Percentiles rank a stretch among this genome's conserved stretches.
Evolutionary conservation across 2,329 filamentous ascomycete species (phyloP).

Genomic region (Hymenoscyphus repandus): DNA sequence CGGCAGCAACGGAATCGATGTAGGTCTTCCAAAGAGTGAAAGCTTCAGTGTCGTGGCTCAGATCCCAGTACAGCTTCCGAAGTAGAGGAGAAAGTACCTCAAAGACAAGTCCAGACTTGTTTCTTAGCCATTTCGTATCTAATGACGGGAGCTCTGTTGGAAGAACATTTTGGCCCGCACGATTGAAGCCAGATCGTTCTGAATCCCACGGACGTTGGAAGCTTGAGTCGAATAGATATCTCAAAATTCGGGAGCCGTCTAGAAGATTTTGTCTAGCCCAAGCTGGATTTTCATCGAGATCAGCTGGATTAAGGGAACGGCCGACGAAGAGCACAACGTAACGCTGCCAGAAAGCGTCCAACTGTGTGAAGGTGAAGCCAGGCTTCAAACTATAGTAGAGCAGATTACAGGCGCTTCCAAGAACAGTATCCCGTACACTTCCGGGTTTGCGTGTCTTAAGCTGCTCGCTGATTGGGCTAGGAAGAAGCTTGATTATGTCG

Average conservation of each 20-base stretch:
- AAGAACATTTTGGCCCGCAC: slow-evolving; percentile 31
- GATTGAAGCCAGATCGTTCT: slow-evolving; percentile 60
- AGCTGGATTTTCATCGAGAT: slow-evolving; percentile 34
- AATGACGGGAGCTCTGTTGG: slow-evolving; percentile 77
- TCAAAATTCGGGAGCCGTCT: slow-evolving; percentile 64
- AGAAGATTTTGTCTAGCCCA: slow-evolving; percentile 43
- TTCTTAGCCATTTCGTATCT: slow-evolving; percentile 82
- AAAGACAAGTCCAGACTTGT: slow-evolving; percentile 62
- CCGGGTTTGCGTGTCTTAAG: slow-evolving; percentile 57
- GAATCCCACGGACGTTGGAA: slow-evolving; percentile 64
- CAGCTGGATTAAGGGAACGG: slow-evolving; percentile 42
- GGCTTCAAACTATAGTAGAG: slow-evolving; percentile 81
- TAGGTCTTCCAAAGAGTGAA: slow-evolving; percentile 56
- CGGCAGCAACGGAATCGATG: slow-evolving; percentile 57
- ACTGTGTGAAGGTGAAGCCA: slow-evolving; percentile 54
- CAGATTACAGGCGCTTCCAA: slow-evolving; percentile 73
- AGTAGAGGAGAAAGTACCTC: slow-evolving; percentile 54
- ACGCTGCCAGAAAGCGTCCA: slow-evolving; percentile 74
- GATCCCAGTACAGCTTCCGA: slow-evolving; percentile 53
- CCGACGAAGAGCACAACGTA: slow-evolving; percentile 62
- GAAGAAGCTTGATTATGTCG: slow-evolving; percentile 57
- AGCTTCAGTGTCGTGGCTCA: slow-evolving; percentile 55
- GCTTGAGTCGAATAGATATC: slow-evolving; percentile 61
- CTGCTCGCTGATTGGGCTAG: slow-evolving; percentile 63
- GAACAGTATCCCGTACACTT: slow-evolving; percentile 44